Percentiles rank a stretch among this genome's conserved stretches.
phyloP scores from a whole-genome alignment of 208 protist species.

The Acanthamoeba royreba region DNA sequence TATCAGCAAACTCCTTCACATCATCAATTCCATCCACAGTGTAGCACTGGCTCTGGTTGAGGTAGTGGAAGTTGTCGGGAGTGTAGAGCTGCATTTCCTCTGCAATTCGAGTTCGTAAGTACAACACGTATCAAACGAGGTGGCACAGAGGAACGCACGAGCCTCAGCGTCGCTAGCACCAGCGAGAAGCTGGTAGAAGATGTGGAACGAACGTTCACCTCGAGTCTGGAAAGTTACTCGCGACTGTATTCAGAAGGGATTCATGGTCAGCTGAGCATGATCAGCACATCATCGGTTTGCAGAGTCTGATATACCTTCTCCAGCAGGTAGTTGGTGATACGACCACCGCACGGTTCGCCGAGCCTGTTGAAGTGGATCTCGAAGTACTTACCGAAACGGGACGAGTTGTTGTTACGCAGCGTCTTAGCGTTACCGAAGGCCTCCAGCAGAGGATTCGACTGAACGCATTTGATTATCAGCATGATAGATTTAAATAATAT shows the following conservation, averaged over 20 bases:
- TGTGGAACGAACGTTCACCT: slow-evolving; percentile 73
- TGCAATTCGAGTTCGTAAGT: neutral
- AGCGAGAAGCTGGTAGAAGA: slow-evolving; percentile 65
- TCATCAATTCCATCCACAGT: slow-evolving; percentile 85
- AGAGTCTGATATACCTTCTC: neutral
- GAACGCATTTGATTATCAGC: too few relatives aligned
- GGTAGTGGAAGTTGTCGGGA: slow-evolving; percentile 82
- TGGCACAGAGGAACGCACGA: neutral
- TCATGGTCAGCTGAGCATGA: neutral
- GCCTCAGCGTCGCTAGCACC: neutral
- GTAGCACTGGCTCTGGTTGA: slow-evolving; percentile 80
- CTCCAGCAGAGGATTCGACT: slow-evolving; percentile 53
- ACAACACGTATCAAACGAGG: neutral
- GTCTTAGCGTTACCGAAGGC: slow-evolving; percentile 68
- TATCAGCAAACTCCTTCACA: slow-evolving; percentile 81
- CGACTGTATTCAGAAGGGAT: slow-evolving; percentile 42
- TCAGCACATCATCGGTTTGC: neutral
- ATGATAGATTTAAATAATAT: slow-evolving; percentile 86
- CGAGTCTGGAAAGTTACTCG: slow-evolving; percentile 68
- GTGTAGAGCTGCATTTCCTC: slow-evolving; percentile 36
- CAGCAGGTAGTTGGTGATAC: slow-evolving; percentile 62
- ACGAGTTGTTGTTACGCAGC: slow-evolving; percentile 80
- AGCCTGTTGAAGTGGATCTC: slow-evolving; percentile 68
- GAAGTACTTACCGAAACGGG: slow-evolving; percentile 77
- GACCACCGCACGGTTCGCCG: slow-evolving; percentile 47